Base-by-base conservation (phyloP, 768 basidiomycete genomes). In the Lyophyllum shimeji region DNA sequence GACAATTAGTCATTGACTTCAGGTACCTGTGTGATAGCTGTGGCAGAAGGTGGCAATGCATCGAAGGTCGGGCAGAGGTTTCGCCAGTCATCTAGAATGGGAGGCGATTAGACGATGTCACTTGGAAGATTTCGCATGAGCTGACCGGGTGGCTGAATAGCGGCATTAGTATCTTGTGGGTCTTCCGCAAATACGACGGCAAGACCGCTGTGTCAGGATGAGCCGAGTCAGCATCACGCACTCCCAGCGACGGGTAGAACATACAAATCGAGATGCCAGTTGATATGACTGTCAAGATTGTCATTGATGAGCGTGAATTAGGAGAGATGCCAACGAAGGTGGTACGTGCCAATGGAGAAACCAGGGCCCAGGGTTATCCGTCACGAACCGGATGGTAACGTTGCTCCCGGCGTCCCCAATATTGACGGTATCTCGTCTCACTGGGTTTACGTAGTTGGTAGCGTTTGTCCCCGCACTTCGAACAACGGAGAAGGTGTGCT, bases 311-410 rank as follows among this genome's bases (percentile, higher is more conserved):
- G 31, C 29, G 34, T 15, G 23, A 23, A 39, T 18, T 29, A 45
- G 18, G 18, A 40, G 7, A 17, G 11, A 24, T 34, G 23, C 12
- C 17, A 1, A 12, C 17, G 23, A 40, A 1, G 17, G 7, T n/a
- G 17, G 33, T 20, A 58, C 62, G 18, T 42, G 69, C 71, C 70
- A 80, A 57, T 80, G 80, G 29, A 80, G 57, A 59, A 80, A 71
- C 81, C 84, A 86, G 3, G 81, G 80, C 11, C 87, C 87, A 3
- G 85, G 77, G 67, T 89, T 89, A 62, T 89, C 80, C 1, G 86
- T 85, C 18, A 71, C 63, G 69, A 85, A 88, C 27, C 86, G 78
- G 50, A 89, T 71, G 3, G 79, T 79, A 25, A 81, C 78, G 63
- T 79, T 69, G 65, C 79, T 67, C 67, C 79, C 62, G 2, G 56